phyloP scores from a whole-genome alignment of 306 rosid genomes.

The Quillaja saponaria region DNA sequence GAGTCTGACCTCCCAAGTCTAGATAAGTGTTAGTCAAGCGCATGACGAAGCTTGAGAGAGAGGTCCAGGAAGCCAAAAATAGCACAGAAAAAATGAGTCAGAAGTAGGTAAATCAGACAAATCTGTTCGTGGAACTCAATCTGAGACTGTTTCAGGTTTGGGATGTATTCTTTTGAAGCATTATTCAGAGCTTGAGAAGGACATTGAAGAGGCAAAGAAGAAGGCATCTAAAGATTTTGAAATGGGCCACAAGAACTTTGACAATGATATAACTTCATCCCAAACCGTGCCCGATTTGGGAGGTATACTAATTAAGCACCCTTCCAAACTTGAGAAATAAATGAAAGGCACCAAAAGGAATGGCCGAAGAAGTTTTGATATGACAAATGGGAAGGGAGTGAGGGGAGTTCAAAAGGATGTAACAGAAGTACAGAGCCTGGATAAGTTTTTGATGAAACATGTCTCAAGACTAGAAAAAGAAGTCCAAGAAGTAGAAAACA shows the following conservation, averaged over 20 bases:
- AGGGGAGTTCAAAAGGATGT: constrained; percentile 39
- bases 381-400: constrained; percentile 24
- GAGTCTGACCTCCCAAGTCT: constrained; percentile 76
- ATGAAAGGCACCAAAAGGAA: constrained; percentile 37
- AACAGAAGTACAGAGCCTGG: constrained; percentile 66
- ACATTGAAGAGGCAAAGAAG: constrained; percentile 45
- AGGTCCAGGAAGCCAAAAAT: constrained; percentile 77
- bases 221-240: constrained; percentile 22
- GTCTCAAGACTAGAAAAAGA: constrained; percentile 81
- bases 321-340: constrained; percentile 45
- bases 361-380: background rate
- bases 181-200: constrained; percentile 48
- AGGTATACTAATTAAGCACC: constrained; percentile 28
- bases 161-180: constrained; percentile 55
- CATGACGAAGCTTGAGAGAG: constrained; percentile 83
- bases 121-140: constrained; percentile 32
- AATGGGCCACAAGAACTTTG: constrained; percentile 12
- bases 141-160: constrained; percentile 46
- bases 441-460: constrained; percentile 75
- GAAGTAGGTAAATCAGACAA: constrained; percentile 38
- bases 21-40: constrained; percentile 85
- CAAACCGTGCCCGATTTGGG: constrained; percentile 34
- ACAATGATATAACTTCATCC: constrained; percentile 10
- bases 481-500: constrained; percentile 76
- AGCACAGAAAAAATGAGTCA: constrained; percentile 43